phyloP scores from a whole-genome alignment of 2,329 filamentous ascomycete species.

The Fusarium luffae region DNA sequence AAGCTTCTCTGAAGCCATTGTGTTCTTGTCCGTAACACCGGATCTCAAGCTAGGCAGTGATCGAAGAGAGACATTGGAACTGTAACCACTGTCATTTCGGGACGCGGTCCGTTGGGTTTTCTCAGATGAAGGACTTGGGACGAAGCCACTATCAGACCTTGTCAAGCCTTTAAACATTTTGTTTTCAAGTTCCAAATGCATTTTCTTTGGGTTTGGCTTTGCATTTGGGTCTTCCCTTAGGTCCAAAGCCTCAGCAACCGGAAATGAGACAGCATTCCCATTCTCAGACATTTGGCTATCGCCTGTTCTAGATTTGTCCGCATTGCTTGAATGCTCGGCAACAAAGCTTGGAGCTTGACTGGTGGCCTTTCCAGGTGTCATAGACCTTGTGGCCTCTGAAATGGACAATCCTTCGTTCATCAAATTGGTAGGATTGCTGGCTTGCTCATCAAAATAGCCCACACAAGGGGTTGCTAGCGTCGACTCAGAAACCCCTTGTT shows the following conservation, averaged over 20 bases:
- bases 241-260: conserved; percentile 52
- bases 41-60: conserved; percentile 57
- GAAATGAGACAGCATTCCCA: conserved; percentile 49
- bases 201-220: conserved; percentile 49
- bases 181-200: conserved; percentile 37
- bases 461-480: neutral
- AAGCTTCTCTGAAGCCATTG: conserved; percentile 34
- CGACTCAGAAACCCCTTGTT: conserved; percentile 18
- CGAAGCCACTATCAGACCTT: conserved; percentile 61
- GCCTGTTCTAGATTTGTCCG: conserved; percentile 30
- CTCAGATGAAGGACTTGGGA: conserved; percentile 58
- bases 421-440: conserved; percentile 10
- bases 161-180: conserved; percentile 39
- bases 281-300: conserved; percentile 35
- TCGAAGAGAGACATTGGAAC: conserved; percentile 67
- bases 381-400: conserved; percentile 1
- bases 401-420: neutral
- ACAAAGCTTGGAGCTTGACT: conserved; percentile 4
- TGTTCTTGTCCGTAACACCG: conserved; percentile 34
- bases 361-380: conserved; percentile 4
- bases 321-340: conserved; percentile 13
- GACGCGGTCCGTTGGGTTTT: conserved; percentile 58
- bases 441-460: conserved; percentile 23
- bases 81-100: conserved; percentile 71
- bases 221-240: conserved; percentile 58